Evolutionary conservation across 164 flowering plant species (phyloP), one percentile per base, ranked within the genome.

Genomic region (Nymphaea thermarum): DNA sequence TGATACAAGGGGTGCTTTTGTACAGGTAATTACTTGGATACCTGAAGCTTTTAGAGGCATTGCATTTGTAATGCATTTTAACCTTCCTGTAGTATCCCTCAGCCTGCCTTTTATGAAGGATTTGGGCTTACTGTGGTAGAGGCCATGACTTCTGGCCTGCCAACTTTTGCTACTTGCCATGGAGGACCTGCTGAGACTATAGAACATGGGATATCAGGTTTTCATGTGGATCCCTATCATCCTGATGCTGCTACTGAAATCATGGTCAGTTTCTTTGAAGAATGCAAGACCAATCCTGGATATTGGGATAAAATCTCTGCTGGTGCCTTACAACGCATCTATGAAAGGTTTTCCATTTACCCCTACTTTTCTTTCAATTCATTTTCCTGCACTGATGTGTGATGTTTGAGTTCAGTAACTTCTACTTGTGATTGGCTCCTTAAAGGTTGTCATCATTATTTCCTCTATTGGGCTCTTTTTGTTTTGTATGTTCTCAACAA

Each of bases 141-240:
- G 78, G 93, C 92, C 62, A 94, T 94, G 99, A 83, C 90, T n/a
- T 88, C 91, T 81, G 99, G 96, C 42, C 96, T 94, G 55, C 99
- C 99, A 25, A 90, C 96, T 69, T 90, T 94, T 79, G 99, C 99
- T 65, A 94, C 99, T 63, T 83, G 84, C 72, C 96, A 94, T 74
- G 99, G 98, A 71, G 99, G 98, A 65, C 99, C 99, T 57, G 85
- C 91, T 67, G 99, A 94, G 81, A 91, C 91, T 51, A 94, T 94
- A 63, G 91, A 91, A 80, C 78, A 90, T 74, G 96, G 99, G 43
- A 67, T 80, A 65, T 91, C 98, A 6, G 99, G 99, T 8, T 91
- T 87, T 77, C 96, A 94, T 71, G 77, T 94, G 68, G 98, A 94
- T 79, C 99, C 99, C 14, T 94, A 94, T 74, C 96, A 88, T 72